Evolutionary conservation across 2,329 filamentous ascomycete genomes (phyloP).

Genomic region (Dactylellina drechsleri): DNA sequence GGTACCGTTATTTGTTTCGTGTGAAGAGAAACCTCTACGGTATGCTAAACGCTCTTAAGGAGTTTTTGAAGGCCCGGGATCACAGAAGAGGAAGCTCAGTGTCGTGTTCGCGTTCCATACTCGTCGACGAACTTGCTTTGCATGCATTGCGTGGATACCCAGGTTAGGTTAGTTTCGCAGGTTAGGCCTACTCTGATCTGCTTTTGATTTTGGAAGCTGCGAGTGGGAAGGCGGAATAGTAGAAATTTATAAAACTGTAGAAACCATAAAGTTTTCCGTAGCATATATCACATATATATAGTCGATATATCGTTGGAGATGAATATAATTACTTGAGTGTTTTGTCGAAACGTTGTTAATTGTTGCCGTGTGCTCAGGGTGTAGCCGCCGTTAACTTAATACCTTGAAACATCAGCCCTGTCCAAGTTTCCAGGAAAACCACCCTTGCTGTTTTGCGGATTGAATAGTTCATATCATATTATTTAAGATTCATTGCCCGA

Average conservation of each 20-base stretch:
- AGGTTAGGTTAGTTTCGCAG: not conserved
- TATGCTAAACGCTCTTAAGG: too few relatives aligned
- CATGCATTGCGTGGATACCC: constrained; percentile 20
- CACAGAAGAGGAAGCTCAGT: constrained; percentile 44
- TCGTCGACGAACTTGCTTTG: constrained; percentile 25
- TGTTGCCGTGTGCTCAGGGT: too few relatives aligned
- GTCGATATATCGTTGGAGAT: too few relatives aligned
- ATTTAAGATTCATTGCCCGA: not conserved
- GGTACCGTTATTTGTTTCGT: constrained; percentile 5
- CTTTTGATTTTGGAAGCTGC: constrained; percentile 32
- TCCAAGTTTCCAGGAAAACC: too few relatives aligned
- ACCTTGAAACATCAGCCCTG: too few relatives aligned
- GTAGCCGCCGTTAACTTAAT: too few relatives aligned
- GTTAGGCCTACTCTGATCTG: not conserved
- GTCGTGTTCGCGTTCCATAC: constrained; percentile 24
- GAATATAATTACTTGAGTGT: too few relatives aligned
- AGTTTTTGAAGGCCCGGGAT: constrained; percentile 8
- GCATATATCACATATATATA: not conserved
- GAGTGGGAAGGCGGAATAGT: not conserved
- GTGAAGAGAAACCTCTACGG: not conserved
- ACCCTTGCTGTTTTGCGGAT: too few relatives aligned
- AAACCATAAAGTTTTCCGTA: constrained; percentile 4
- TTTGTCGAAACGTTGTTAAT: too few relatives aligned
- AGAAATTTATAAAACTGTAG: constrained; percentile 2
- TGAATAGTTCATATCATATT: too few relatives aligned